These are phyloP conservation scores for Aspergillus sclerotiicarbonarius DNA, from an alignment of 495 filamentous ascomycete species.

Conservation along the genomic window DNA sequence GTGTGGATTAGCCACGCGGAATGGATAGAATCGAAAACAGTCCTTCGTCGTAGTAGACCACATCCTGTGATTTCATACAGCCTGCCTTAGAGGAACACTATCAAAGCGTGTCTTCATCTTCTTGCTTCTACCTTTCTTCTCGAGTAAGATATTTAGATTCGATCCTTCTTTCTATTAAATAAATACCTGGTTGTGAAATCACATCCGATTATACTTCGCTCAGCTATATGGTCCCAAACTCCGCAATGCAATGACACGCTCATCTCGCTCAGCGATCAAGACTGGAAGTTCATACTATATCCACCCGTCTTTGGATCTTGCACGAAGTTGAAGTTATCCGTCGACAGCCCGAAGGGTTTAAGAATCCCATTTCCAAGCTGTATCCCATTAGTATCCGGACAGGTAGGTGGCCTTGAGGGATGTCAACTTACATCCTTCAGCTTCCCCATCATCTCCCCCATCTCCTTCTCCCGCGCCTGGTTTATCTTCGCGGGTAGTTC, in stretches of 20 bases:
- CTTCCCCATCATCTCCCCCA: conserved; percentile 95
- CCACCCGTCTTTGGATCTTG: conserved; percentile 87
- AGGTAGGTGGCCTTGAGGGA: background rate
- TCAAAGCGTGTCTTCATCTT: no score
- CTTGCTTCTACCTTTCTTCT: no score
- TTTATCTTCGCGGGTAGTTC: conserved; percentile 65
- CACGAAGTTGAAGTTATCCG: conserved; percentile 88
- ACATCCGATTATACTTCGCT: background rate
- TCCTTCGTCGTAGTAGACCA: no score
- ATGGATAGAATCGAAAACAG: no score
- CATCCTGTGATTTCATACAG: no score
- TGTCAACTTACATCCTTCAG: conserved; percentile 68
- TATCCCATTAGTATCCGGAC: conserved; percentile 10
- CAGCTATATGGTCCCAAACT: conserved; percentile 2
- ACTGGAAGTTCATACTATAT: conserved; percentile 84
- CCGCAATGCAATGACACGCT: background rate
- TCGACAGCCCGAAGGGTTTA: conserved; percentile 89
- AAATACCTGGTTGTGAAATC: conserved; percentile 16
- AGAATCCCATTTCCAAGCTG: conserved; percentile 86
- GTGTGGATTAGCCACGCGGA: no score
- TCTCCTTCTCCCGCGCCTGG: conserved; percentile 77
- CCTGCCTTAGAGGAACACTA: no score
- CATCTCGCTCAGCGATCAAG: background rate
- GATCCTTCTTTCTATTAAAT: background rate
- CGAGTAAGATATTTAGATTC: no score